A percentile compares a stretch with the other conserved stretches of the same genome.
phyloP scores from a whole-genome alignment of 192 early-diverging fungal species.

The Anaeromyces robustus region DNA sequence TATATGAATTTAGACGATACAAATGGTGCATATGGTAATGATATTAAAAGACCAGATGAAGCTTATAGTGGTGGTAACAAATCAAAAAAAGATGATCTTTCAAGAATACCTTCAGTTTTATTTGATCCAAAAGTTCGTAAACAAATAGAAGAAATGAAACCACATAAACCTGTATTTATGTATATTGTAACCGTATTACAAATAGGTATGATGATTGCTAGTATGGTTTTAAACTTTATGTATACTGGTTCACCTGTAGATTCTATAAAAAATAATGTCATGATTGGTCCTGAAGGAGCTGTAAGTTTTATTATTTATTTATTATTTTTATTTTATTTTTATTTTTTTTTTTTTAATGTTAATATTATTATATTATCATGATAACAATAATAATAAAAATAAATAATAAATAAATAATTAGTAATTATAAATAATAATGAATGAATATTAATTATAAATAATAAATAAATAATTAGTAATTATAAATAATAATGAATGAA shows the following conservation, averaged over 20 bases:
- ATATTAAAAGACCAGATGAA: background rate
- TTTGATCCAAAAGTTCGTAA: conserved; percentile 24
- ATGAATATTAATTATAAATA: too few species aligned
- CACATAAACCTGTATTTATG: conserved; percentile 29
- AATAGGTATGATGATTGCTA: conserved; percentile 9
- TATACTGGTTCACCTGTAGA: background rate
- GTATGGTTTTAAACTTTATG: background rate
- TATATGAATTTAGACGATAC: background rate
- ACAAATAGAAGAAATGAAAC: conserved; percentile 18
- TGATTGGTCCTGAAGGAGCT: background rate
- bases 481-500: too few species aligned
- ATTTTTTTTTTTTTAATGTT: background rate
- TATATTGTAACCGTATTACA: conserved; percentile 18
- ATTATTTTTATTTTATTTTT: background rate
- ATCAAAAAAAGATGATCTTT: conserved; percentile 1
- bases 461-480: too few species aligned
- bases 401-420: too few species aligned
- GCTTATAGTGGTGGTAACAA: background rate
- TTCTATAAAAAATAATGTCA: background rate
- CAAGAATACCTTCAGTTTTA: conserved; percentile 10
- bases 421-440: too few species aligned
- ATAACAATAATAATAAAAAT: too few species aligned
- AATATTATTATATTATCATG: background rate
- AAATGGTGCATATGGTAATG: background rate
- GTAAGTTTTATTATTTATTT: too few species aligned